Percentiles rank a stretch among this genome's conserved stretches.
Evolutionary conservation across 192 early-diverging fungal species (phyloP).

Genomic region (Hyaloraphidium curvatum): DNA sequence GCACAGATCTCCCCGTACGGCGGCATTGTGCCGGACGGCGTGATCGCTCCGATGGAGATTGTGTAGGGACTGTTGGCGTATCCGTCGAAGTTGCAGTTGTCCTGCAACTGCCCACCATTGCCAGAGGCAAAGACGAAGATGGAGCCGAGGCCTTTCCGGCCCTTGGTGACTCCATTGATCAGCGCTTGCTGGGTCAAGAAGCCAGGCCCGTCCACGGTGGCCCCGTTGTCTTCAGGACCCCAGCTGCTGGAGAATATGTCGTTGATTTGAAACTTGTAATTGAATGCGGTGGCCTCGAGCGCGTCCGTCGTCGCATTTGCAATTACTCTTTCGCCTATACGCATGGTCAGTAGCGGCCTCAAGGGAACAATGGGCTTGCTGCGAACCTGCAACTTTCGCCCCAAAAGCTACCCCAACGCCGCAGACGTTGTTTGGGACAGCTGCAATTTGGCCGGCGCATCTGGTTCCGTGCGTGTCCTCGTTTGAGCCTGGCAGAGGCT

Average conservation of each 20-base stretch:
- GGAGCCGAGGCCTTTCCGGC: constrained; percentile 64
- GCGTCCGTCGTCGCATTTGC: constrained; percentile 47
- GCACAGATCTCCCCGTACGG: constrained; percentile 71
- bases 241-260: constrained; percentile 93
- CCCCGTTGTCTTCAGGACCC: constrained; percentile 84
- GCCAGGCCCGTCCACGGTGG: constrained; percentile 63
- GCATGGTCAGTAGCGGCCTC: no score
- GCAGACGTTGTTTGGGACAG: constrained; percentile 75
- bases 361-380: no score
- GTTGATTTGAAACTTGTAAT: constrained; percentile 70
- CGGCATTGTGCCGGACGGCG: constrained; percentile 51
- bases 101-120: constrained; percentile 57
- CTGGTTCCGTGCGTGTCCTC: constrained; percentile 90
- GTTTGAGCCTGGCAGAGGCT: constrained; percentile 48
- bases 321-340: neutral
- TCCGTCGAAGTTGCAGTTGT: constrained; percentile 95
- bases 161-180: constrained; percentile 62
- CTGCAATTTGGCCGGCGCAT: constrained; percentile 94
- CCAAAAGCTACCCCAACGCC: constrained; percentile 85
- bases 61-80: constrained; percentile 95
- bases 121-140: constrained; percentile 90
- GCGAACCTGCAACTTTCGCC: constrained; percentile 62
- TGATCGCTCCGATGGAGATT: constrained; percentile 75
- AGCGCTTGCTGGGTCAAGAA: constrained; percentile 64
- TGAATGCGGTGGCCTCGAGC: constrained; percentile 79